Percentiles rank a stretch among this genome's conserved stretches.
These are phyloP conservation scores for Metschnikowia cerradonensis DNA, from an alignment of 805 yeast genomes.

Conservation along the genomic window DNA sequence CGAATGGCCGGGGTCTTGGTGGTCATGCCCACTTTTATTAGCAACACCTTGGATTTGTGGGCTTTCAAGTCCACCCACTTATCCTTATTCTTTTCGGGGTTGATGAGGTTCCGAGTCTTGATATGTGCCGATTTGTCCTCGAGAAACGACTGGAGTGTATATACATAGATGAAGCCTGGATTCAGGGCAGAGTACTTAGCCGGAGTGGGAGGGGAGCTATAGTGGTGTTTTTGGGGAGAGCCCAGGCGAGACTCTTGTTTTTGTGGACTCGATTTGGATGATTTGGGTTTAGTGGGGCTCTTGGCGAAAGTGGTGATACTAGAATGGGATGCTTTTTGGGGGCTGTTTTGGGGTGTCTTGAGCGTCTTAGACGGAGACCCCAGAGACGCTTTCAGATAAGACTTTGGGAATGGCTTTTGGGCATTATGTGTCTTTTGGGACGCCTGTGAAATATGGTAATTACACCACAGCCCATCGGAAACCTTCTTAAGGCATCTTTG, in stretches of 20 bases:
- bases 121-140: slow-evolving; percentile 32
- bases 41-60: slow-evolving; percentile 31
- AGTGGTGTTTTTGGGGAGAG: neutral
- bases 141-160: slow-evolving; percentile 43
- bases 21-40: slow-evolving; percentile 54
- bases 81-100: slow-evolving; percentile 14
- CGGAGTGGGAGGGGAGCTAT: neutral
- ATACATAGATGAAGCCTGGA: slow-evolving; percentile 47
- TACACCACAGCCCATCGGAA: slow-evolving; percentile 11
- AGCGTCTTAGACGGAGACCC: no score
- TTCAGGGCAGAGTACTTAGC: neutral
- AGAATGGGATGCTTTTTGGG: no score
- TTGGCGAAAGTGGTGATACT: no score
- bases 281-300: neutral
- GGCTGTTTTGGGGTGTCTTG: no score
- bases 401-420: no score
- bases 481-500: slow-evolving; percentile 14
- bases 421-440: no score
- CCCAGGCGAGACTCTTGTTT: neutral
- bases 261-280: neutral
- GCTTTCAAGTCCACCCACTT: slow-evolving; percentile 35
- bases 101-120: slow-evolving; percentile 29
- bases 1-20: slow-evolving; percentile 41
- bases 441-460: slow-evolving; percentile 8
- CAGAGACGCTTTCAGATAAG: no score